Evolutionary conservation across 2,329 filamentous ascomycete genomes (phyloP), one percentile per base, ranked within the genome.

Genomic region (Alternaria sp.): DNA sequence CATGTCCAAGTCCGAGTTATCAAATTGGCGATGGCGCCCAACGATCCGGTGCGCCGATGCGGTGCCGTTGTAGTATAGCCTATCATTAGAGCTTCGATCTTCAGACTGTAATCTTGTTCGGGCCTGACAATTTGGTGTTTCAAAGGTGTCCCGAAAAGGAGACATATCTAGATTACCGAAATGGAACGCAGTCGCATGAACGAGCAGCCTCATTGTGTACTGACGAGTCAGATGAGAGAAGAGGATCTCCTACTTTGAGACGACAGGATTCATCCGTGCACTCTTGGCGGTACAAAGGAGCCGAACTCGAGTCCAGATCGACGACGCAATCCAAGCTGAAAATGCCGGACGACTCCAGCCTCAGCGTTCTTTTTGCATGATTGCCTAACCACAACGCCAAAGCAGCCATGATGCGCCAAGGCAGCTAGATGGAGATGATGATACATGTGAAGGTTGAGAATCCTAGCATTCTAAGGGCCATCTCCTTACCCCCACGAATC

Each of bases 31-130:
- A 61, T 62, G 62, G 60, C 65, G 63, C 63, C 60, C 63, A 63
- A 66, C 65, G 61, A 64, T 68, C 57, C 50, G 54, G 61, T 49
- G 49, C 60, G 48, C 57, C 52, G 54, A 60, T 49, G 49, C 60
- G 45, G 44, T 53, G 59, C 66, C 65, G 65, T 68, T 68, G 54
- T 39, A 29, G 54, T 61, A 66, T 65, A 66, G 66, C 63, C 55
- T 63, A 50, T 54, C 49, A 60, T 51, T 59, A 54, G 55, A 39
- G 39, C 54, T 26, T 46, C 34, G 29, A 46, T 49, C 46, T 29
- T 23, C 33, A 51, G 23, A 50, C 29, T 45, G 17, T 26, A 44
- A 37, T 37, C 29, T 24, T 48, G 45, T 54, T 31, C 49, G 28
- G 11, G 34, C 44, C 51, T 31, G 26, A 24, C 24, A 26, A 10